These are phyloP conservation scores for Heterobasidion occidentale DNA, from an alignment of 1,284 basidiomycete species.

Conservation along the genomic window DNA sequence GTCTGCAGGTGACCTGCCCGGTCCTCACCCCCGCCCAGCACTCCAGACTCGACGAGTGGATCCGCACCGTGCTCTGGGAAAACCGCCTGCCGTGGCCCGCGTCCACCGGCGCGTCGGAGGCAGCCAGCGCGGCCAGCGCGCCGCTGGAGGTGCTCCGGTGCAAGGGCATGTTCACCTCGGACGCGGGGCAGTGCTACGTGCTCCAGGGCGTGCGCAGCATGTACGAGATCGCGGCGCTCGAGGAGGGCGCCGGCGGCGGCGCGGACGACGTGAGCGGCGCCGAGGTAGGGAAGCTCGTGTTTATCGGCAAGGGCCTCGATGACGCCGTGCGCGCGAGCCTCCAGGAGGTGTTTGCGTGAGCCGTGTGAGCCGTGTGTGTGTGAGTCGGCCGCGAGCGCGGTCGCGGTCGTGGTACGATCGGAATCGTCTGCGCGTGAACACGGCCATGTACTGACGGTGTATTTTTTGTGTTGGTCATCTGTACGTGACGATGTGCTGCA, in stretches of 20 bases:
- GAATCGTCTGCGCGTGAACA: neutral
- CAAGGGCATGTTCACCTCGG: constrained; percentile 52
- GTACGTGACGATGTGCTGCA: no score
- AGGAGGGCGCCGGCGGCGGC: constrained; percentile 5
- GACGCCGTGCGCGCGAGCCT: constrained; percentile 46
- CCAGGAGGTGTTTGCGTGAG: constrained; percentile 11
- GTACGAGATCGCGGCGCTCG: constrained; percentile 57
- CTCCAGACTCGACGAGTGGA: constrained; percentile 63
- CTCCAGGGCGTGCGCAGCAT: constrained; percentile 79
- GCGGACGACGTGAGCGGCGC: constrained; percentile 34
- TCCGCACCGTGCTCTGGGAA: constrained; percentile 79
- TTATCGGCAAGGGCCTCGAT: constrained; percentile 78
- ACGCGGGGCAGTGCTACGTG: constrained; percentile 53
- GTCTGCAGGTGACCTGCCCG: constrained; percentile 63
- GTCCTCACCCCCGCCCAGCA: constrained; percentile 37
- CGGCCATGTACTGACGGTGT: neutral
- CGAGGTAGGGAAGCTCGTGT: constrained; percentile 70
- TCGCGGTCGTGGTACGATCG: no score
- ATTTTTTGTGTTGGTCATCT: neutral
- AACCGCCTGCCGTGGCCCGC: constrained; percentile 23
- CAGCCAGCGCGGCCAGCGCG: neutral
- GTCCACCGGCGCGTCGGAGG: constrained; percentile 7
- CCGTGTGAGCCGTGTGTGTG: no score
- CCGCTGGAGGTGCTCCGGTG: constrained; percentile 66
- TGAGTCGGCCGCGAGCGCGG: no score